Conservation (phyloP, 495 filamentous ascomycete species). For the Penicillium pulvis region DNA sequence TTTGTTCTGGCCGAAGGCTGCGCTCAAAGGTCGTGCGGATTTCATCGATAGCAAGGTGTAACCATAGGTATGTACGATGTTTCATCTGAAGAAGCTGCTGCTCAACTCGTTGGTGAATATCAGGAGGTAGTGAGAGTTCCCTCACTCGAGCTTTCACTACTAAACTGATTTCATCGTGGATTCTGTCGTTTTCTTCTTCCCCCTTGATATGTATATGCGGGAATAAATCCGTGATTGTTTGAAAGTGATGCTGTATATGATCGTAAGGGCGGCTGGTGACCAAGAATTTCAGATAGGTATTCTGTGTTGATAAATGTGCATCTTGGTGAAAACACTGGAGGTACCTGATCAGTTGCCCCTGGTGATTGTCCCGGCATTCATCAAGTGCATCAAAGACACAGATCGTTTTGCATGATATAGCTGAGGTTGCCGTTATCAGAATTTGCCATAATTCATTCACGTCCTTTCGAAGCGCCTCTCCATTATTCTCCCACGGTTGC, state of each 20-base stretch:
- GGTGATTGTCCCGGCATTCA: conserved; percentile 32
- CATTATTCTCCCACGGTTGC: conserved; percentile 27
- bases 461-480: conserved; percentile 22
- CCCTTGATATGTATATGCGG: conserved; percentile 36
- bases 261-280: conserved; percentile 47
- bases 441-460: conserved; percentile 34
- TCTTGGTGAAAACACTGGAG: conserved; percentile 15
- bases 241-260: conserved; percentile 34
- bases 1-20: conserved; percentile 21
- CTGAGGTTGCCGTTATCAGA: conserved; percentile 25
- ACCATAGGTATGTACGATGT: conserved; percentile 17
- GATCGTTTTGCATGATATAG: conserved; percentile 22
- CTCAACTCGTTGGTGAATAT: conserved; percentile 15
- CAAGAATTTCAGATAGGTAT: conserved; percentile 38
- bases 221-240: conserved; percentile 15
- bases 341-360: conserved; percentile 25
- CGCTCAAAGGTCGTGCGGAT: conserved; percentile 22
- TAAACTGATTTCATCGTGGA: conserved; percentile 38
- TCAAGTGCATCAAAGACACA: conserved; percentile 49
- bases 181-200: conserved; percentile 37
- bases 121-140: conserved; percentile 24
- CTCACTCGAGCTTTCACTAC: conserved; percentile 36
- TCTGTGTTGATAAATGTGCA: background rate
- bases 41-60: conserved; percentile 26
- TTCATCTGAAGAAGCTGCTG: conserved; percentile 24